These are phyloP conservation scores for Monilinia vaccinii-corymbosi DNA, from an alignment of 2,329 filamentous ascomycete species.

Conservation along the genomic window DNA sequence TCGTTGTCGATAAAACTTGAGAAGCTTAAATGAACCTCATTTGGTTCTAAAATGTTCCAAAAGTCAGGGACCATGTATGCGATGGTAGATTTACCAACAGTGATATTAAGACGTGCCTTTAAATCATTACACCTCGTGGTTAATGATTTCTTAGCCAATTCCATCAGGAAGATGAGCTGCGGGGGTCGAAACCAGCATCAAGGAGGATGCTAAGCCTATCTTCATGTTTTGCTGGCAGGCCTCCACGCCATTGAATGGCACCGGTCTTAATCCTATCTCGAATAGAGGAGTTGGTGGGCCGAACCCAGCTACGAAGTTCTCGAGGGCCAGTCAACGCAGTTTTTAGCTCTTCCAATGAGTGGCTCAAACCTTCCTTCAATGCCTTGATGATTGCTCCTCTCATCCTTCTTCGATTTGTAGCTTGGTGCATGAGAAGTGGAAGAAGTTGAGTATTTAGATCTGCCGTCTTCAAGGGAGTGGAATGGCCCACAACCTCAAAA, in stretches of 20 bases:
- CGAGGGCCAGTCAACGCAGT: constrained; percentile 41
- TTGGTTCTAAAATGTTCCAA: constrained; percentile 46
- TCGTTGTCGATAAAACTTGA: constrained; percentile 48
- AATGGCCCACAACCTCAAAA: constrained; percentile 51
- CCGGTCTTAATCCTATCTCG: constrained; percentile 29
- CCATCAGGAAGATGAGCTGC: constrained; percentile 39
- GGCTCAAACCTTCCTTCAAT: constrained; percentile 40
- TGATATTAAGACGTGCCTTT: constrained; percentile 50
- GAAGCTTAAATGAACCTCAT: constrained; percentile 61
- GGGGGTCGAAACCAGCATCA: constrained; percentile 50
- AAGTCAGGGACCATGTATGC: constrained; percentile 64
- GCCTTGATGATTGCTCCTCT: constrained; percentile 39
- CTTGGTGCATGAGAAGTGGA: constrained; percentile 54
- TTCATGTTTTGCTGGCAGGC: constrained; percentile 27
- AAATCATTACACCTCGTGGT: constrained; percentile 22
- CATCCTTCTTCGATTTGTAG: constrained; percentile 38
- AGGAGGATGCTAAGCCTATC: constrained; percentile 48
- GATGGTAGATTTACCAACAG: constrained; percentile 51
- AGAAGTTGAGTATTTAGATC: constrained; percentile 60
- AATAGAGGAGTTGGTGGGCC: constrained; percentile 35
- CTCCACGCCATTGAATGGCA: constrained; percentile 17
- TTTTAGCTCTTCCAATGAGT: constrained; percentile 44
- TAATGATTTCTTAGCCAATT: constrained; percentile 30
- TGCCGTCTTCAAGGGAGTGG: constrained; percentile 40
- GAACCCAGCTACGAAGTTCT: constrained; percentile 46